phyloP scores from a whole-genome alignment of 1,284 basidiomycete genomes.

The Ustilago trichophora region DNA sequence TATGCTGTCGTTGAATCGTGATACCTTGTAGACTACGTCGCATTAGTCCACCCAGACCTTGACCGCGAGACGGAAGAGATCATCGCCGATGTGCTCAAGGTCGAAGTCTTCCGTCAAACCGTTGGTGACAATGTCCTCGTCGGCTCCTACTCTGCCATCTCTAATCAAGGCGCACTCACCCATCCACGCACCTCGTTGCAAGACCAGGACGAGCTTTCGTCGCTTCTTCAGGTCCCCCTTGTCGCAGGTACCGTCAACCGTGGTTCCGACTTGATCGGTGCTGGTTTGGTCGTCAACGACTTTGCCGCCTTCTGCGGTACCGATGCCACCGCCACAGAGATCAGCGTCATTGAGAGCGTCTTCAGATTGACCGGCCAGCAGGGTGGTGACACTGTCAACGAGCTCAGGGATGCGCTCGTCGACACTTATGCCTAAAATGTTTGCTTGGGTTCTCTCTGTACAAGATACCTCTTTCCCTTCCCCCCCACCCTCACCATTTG shows the following conservation, averaged over 20 bases:
- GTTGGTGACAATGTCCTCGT: slow-evolving; percentile 96
- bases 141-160: slow-evolving; percentile 91
- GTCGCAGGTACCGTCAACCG: slow-evolving; percentile 98
- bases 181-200: slow-evolving; percentile 96
- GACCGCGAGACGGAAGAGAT: slow-evolving; percentile 99
- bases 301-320: slow-evolving; percentile 85
- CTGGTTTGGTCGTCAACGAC: slow-evolving; percentile 96
- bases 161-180: slow-evolving; percentile 95
- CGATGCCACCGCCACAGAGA: slow-evolving; percentile 88
- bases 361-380: slow-evolving; percentile 72
- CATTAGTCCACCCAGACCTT: slow-evolving; percentile 77
- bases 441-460: too few relatives aligned
- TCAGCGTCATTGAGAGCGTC: slow-evolving; percentile 95
- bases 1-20: background rate
- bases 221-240: slow-evolving; percentile 90
- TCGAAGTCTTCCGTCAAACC: slow-evolving; percentile 98
- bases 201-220: slow-evolving; percentile 96
- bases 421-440: slow-evolving; percentile 60
- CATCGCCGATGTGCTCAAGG: slow-evolving; percentile 98
- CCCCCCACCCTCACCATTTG: too few relatives aligned
- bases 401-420: slow-evolving; percentile 63
- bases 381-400: slow-evolving; percentile 56
- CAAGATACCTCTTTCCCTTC: too few relatives aligned
- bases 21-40: slow-evolving; percentile 61
- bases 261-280: slow-evolving; percentile 96